Evolutionary conservation across 1,284 basidiomycete genomes (phyloP), one percentile per base, ranked within the genome.

Genomic region (Pulchroboletus neoregius): DNA sequence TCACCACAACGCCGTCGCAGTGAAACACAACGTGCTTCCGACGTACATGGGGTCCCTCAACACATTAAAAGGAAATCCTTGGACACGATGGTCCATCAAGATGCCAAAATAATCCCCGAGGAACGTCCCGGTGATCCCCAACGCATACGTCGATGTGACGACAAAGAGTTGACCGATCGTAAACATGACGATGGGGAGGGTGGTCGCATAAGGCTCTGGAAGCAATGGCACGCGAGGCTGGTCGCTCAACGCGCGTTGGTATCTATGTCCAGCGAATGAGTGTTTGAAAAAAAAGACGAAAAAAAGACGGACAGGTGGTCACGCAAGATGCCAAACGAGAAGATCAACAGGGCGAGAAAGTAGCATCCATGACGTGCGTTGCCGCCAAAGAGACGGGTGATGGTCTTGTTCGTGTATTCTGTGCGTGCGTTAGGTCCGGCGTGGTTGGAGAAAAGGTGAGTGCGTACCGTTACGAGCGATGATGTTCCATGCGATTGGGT

Each of bases 101-200:
- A 98, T 98, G n/a, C 95, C 95, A 69, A 97, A 99, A 71, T 98
- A 98, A 71, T 98, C 95, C 5, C 95, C 94, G 37, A 97, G 79
- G 74, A 93, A 94, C 2, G 91, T 94, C 48, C 94, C 94, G 7
- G 94, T 96, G 53, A 98, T 74, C 13, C 95, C 95, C 12, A 99
- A 72, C 0, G 88, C 87, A 79, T 84, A 97, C 32, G 94, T 97
- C 30, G 91, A 94, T 16, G 85, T 86, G 40, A 95, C 53, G 45
- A 97, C 94, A 52, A 95, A 81, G 15, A 79, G 71, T 63, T 93
- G 90, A 22, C 93, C 93, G 10, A 78, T 39, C 42, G 70, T 65
- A 63, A 96, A 90, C 38, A 94, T 72, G 15, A 61, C 65, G 7
- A 73, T 71, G 1, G 91, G 92, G 15, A 88, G 58, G 40, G 80